Evolutionary conservation across 1,284 basidiomycete genomes (phyloP).

Genomic region (Paramarasmius palmivorus): DNA sequence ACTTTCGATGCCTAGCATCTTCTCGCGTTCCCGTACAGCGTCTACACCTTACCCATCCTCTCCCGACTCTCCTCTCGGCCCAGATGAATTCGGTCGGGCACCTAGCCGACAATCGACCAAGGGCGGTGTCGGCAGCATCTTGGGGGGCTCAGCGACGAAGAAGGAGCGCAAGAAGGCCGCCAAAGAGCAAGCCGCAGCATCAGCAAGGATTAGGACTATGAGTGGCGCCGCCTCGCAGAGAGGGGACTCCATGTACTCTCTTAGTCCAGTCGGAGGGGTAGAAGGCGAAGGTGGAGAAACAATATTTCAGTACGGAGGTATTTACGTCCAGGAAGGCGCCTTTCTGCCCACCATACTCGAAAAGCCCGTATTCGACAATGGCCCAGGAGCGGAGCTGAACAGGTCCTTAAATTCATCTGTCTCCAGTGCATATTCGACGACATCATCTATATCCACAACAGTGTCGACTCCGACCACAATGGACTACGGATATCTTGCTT

Average conservation of each 20-base stretch:
- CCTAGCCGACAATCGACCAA: constrained; percentile 33
- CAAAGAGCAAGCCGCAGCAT: constrained; percentile 34
- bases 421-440: constrained; percentile 7
- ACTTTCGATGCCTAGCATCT: constrained; percentile 40
- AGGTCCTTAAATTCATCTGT: constrained; percentile 7
- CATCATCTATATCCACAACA: constrained; percentile 41
- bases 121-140: constrained; percentile 25
- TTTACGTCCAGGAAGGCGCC: constrained; percentile 1
- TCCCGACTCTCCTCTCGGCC: constrained; percentile 18
- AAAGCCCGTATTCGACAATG: not conserved
- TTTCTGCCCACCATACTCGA: constrained; percentile 1
- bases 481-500: constrained; percentile 75
- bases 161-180: constrained; percentile 60
- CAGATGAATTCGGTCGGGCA: constrained; percentile 70
- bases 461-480: constrained; percentile 47
- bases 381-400: not conserved
- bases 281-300: not conserved
- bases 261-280: constrained; percentile 22
- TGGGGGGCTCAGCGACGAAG: constrained; percentile 30
- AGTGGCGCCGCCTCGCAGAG: constrained; percentile 21
- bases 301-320: not conserved
- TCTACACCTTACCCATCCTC: constrained; percentile 21
- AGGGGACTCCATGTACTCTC: constrained; percentile 28
- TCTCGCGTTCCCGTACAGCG: constrained; percentile 42
- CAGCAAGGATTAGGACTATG: constrained; percentile 38